Percentiles rank a stretch among this genome's conserved stretches.
Evolutionary conservation across 352 stramenopile species (phyloP).

Genomic region (Bremia lactucae): DNA sequence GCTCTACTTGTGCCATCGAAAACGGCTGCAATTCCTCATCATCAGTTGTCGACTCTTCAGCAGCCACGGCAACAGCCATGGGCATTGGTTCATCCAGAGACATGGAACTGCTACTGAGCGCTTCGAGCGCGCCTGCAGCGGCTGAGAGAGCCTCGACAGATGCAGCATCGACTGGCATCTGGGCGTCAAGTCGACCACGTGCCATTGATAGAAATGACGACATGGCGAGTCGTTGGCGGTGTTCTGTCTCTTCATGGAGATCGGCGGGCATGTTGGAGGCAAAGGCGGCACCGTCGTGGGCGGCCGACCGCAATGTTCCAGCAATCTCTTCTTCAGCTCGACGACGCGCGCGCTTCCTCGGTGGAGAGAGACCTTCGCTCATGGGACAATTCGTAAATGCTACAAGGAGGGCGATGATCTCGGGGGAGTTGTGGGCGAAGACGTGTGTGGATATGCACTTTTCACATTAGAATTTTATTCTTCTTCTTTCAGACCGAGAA

Average conservation of each 20-base stretch:
- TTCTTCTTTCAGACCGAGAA: too few relatives aligned
- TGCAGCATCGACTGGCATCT: slow-evolving; percentile 2
- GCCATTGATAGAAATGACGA: slow-evolving; percentile 31
- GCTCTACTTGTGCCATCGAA: slow-evolving; percentile 45
- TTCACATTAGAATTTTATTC: too few relatives aligned
- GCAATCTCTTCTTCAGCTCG: slow-evolving; percentile 16
- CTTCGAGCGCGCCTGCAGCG: slow-evolving; percentile 15
- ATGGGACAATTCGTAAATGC: slow-evolving; percentile 4
- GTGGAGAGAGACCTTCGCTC: slow-evolving; percentile 26
- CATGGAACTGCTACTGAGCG: slow-evolving; percentile 18
- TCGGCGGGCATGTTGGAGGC: neutral
- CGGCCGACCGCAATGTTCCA: neutral
- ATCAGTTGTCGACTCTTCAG: slow-evolving; percentile 65
- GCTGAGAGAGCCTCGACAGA: slow-evolving; percentile 6
- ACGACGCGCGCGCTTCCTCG: slow-evolving; percentile 27
- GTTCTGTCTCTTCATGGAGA: slow-evolving; percentile 8
- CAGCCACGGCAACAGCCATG: slow-evolving; percentile 26
- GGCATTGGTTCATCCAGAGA: slow-evolving; percentile 21
- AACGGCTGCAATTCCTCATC: slow-evolving; percentile 68
- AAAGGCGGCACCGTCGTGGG: neutral
- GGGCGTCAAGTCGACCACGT: slow-evolving; percentile 15
- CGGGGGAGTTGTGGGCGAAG: too few relatives aligned
- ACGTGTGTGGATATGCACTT: too few relatives aligned
- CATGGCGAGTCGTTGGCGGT: slow-evolving; percentile 11
- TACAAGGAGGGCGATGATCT: neutral